Evolutionary conservation across 116 monocot genomes (phyloP), one percentile per base, ranked within the genome.

Genomic region (Trichopus zeylanicus): DNA sequence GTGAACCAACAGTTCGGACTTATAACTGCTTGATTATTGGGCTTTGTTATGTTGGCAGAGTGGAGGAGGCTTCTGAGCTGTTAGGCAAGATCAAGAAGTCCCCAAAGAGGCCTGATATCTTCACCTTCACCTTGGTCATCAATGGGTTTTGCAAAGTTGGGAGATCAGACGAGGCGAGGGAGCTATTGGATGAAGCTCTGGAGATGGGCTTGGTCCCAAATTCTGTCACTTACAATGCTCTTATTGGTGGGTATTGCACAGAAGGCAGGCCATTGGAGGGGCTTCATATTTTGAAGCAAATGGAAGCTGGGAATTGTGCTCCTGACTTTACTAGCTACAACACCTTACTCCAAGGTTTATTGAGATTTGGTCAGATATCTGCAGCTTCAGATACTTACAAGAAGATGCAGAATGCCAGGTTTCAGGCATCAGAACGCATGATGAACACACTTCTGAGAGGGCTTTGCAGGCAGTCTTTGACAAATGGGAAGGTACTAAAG

Each of bases 71-170:
- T 15, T 65, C 58, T 38, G 53, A 78, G 16, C 51, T 89, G 2
- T 37, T 89, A 59, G 67, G 73, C 29, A 78, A 86, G 73, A 75
- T 94, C 29, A 77, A 74, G 60, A 61, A 70, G 20, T 80, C 89
- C 23, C 23, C 70, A 1, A 62, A 47, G 52, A 30, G 56, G 19
- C 88, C 89, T 3, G 88, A 93, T 69, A 89, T 94, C 7, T 85
- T 83, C 65, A 72, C 82, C 1, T 89, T 79, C 42, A 89, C 78
- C 12, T 73, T 89, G 10, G 75, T 89, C 35, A 89, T 94, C 32
- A 83, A 94, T 72, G 85, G 85, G 16, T 89, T 80, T 62, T 94
- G 89, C 56, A 94, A 86, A 61, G 83, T 94, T 26, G 80, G 93
- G 16, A 55, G 75, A 57, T 61, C 80, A 3, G 75, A 89, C 27